Evolutionary conservation across 768 basidiomycete genomes (phyloP).

Genomic region (Cyclocybe cylindracea): DNA sequence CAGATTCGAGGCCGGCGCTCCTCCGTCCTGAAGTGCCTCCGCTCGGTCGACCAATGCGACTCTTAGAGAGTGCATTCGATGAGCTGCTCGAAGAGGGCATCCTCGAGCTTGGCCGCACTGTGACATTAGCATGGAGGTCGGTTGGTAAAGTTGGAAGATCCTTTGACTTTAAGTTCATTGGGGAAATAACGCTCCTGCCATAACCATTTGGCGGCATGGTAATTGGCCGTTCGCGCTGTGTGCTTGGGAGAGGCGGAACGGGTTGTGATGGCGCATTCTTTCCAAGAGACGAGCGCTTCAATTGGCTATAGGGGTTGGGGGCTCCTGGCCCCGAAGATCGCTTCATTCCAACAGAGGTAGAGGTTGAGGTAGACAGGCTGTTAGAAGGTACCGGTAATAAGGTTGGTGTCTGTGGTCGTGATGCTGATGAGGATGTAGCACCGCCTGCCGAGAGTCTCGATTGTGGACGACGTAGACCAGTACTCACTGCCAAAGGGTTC

Average conservation of each 20-base stretch:
- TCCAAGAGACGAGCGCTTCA: slow-evolving; percentile 68
- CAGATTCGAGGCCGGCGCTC: slow-evolving; percentile 21
- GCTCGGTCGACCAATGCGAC: slow-evolving; percentile 53
- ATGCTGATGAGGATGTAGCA: slow-evolving; percentile 68
- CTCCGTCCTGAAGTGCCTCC: slow-evolving; percentile 27
- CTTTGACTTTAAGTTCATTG: slow-evolving; percentile 21
- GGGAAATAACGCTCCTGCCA: slow-evolving; percentile 26
- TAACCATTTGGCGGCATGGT: slow-evolving; percentile 35
- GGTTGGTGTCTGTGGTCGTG: slow-evolving; percentile 76
- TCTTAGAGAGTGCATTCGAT: slow-evolving; percentile 37
- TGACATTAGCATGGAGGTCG: slow-evolving; percentile 42
- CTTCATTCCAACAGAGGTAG: slow-evolving; percentile 46
- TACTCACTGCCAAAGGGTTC: slow-evolving; percentile 32
- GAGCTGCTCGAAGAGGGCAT: slow-evolving; percentile 35
- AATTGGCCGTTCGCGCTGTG: slow-evolving; percentile 32
- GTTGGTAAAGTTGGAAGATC: slow-evolving; percentile 43
- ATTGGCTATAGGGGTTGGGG: slow-evolving; percentile 38
- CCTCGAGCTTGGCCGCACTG: slow-evolving; percentile 45
- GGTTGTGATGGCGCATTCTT: slow-evolving; percentile 32
- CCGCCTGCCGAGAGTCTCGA: slow-evolving; percentile 73
- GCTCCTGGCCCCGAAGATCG: slow-evolving; percentile 57
- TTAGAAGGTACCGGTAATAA: slow-evolving; percentile 70
- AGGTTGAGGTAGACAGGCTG: slow-evolving; percentile 44
- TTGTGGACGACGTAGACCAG: slow-evolving; percentile 61
- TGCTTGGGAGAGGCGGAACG: slow-evolving; percentile 27